Percentiles rank a stretch among this genome's conserved stretches.
Conservation (phyloP, 768 basidiomycete genomes). For the Suillus lakei region DNA sequence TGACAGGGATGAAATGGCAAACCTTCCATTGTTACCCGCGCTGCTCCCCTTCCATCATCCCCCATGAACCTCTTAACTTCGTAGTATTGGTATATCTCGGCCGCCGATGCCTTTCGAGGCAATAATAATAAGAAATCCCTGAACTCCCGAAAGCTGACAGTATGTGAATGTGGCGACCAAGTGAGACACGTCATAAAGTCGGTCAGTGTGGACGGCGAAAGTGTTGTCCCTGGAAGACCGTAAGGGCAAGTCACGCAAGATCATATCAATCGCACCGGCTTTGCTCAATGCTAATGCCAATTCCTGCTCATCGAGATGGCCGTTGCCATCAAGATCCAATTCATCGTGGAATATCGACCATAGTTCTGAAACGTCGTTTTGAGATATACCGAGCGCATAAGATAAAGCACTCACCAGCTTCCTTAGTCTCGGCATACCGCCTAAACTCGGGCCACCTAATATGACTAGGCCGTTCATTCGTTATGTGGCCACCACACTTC, state of each 20-base stretch:
- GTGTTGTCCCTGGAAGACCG: slow-evolving; percentile 62
- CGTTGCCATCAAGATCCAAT: slow-evolving; percentile 89
- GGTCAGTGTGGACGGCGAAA: slow-evolving; percentile 68
- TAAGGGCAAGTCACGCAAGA: slow-evolving; percentile 20
- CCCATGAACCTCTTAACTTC: slow-evolving; percentile 69
- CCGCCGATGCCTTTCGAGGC: slow-evolving; percentile 78
- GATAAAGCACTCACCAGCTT: slow-evolving; percentile 62
- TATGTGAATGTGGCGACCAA: slow-evolving; percentile 67
- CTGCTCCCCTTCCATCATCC: slow-evolving; percentile 78
- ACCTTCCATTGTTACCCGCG: slow-evolving; percentile 92
- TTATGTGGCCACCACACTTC: slow-evolving; percentile 51
- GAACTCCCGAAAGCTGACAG: slow-evolving; percentile 83
- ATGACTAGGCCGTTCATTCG: slow-evolving; percentile 44
- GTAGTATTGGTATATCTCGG: slow-evolving; percentile 88
- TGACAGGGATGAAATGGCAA: slow-evolving; percentile 25
- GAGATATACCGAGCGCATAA: slow-evolving; percentile 20
- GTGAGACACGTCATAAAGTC: slow-evolving; percentile 86
- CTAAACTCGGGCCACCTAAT: slow-evolving; percentile 77
- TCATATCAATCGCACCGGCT: slow-evolving; percentile 58
- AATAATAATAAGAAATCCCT: slow-evolving; percentile 88
- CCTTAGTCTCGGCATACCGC: slow-evolving; percentile 79
- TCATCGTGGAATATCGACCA: slow-evolving; percentile 93
- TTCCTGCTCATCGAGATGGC: slow-evolving; percentile 72
- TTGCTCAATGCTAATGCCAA: slow-evolving; percentile 64
- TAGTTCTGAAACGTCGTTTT: slow-evolving; percentile 57